Evolutionary conservation across 2,329 filamentous ascomycete species (phyloP).

Genomic region (Aulographum hederae): DNA sequence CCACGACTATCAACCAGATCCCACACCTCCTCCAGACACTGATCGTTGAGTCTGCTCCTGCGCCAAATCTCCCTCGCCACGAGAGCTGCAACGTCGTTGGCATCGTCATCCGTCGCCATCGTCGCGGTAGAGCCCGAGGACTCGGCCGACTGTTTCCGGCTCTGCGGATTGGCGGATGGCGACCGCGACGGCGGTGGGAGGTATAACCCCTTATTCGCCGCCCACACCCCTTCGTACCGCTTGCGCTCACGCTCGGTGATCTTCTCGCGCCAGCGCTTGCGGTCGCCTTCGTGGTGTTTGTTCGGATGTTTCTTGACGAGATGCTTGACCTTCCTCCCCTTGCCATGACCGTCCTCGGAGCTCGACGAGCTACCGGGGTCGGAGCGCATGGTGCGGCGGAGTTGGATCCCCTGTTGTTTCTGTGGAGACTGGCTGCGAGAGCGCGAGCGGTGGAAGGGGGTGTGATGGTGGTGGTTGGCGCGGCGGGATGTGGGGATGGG

Average conservation of each 20-base stretch:
- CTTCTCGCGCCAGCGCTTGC: conserved; percentile 59
- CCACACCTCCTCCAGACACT: conserved; percentile 61
- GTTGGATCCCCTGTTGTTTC: conserved; percentile 10
- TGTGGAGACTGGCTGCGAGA: conserved; percentile 20
- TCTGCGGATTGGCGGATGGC: conserved; percentile 5
- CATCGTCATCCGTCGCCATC: conserved; percentile 11
- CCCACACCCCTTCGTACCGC: conserved; percentile 71
- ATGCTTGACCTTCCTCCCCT: conserved; percentile 37
- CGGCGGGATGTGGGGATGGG: conserved; percentile 21
- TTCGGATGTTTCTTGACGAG: conserved; percentile 41
- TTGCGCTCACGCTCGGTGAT: conserved; percentile 57
- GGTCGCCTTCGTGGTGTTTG: conserved; percentile 57
- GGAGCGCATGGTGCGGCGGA: conserved; percentile 50
- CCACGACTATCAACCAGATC: conserved; percentile 46
- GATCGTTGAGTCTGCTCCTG: conserved; percentile 45
- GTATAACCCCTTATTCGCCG: conserved; percentile 50
- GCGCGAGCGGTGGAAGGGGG: conserved; percentile 17
- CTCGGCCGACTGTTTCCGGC: too few species aligned
- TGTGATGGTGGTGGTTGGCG: conserved; percentile 20
- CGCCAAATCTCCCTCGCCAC: conserved; percentile 61
- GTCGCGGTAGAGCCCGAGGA: conserved; percentile 3
- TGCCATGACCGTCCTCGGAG: conserved; percentile 29
- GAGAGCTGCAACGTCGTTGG: conserved; percentile 43
- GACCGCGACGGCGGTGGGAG: conserved; percentile 8
- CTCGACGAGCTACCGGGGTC: conserved; percentile 19